Conservation (phyloP, 495 filamentous ascomycete genomes). For the Aspergillus olivimuriae region DNA sequence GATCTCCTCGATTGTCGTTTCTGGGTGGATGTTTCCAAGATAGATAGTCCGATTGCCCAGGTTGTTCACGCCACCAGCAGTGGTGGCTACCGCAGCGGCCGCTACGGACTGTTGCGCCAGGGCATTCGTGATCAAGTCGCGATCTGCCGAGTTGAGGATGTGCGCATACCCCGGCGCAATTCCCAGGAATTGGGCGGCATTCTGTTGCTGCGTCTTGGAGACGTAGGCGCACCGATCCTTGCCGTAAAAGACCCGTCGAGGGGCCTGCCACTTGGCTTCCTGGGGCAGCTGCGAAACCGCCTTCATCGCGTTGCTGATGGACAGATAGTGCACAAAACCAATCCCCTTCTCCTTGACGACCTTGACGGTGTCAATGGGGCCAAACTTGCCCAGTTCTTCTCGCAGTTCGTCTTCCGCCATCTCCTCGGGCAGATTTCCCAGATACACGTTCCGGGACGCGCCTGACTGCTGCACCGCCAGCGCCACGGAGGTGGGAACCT, state of each 20-base stretch:
- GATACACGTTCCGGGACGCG: conserved; percentile 96
- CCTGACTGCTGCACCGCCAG: conserved; percentile 95
- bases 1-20: conserved; percentile 97
- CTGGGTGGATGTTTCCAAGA: conserved; percentile 96
- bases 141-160: conserved; percentile 89
- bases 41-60: conserved; percentile 97
- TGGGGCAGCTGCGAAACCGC: conserved; percentile 96
- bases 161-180: conserved; percentile 98
- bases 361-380: conserved; percentile 94
- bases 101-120: conserved; percentile 96
- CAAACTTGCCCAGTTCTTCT: conserved; percentile 94
- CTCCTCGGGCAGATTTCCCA: conserved; percentile 89
- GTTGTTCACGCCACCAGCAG: conserved; percentile 93
- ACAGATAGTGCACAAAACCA: conserved; percentile 96
- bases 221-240: conserved; percentile 98
- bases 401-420: conserved; percentile 85
- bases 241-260: conserved; percentile 93
- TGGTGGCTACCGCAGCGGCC: conserved; percentile 92
- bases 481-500: conserved; percentile 94
- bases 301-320: conserved; percentile 97
- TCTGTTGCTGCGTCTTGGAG: conserved; percentile 99
- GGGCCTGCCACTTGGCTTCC: conserved; percentile 93
- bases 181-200: conserved; percentile 94
- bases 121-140: conserved; percentile 91
- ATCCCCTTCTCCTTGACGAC: conserved; percentile 97